Percentiles rank a stretch among this genome's conserved stretches.
phyloP scores from a whole-genome alignment of 2,329 filamentous ascomycete genomes.

The Domatiomyces globalis region DNA sequence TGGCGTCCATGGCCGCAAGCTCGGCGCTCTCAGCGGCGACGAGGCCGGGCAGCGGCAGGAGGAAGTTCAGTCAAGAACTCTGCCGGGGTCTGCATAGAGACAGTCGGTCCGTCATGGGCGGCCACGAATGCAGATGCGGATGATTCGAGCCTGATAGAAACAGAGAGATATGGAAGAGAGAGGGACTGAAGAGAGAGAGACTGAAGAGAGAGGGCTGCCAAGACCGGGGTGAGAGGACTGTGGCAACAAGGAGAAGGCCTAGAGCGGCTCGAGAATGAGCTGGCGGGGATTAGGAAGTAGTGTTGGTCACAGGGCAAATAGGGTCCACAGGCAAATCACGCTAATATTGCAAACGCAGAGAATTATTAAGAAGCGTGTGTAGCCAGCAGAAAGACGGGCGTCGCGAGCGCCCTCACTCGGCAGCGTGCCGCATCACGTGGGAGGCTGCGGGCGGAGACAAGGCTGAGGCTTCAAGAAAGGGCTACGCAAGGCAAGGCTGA shows the following conservation, averaged over 20 bases:
- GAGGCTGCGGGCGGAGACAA: not conserved
- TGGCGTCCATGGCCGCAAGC: conserved; percentile 14
- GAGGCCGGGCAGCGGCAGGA: not conserved
- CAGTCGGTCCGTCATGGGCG: not conserved
- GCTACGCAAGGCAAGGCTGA: too few relatives aligned
- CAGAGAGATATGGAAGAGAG: not conserved
- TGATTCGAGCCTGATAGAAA: too few relatives aligned
- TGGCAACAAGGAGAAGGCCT: too few relatives aligned
- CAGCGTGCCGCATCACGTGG: not conserved
- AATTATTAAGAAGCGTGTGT: not conserved
- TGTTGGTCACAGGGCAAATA: not conserved
- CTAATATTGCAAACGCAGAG: not conserved
- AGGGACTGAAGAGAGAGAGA: too few relatives aligned
- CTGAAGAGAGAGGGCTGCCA: too few relatives aligned
- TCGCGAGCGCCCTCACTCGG: too few relatives aligned
- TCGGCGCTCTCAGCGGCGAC: not conserved
- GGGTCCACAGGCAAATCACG: not conserved
- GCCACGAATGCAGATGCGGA: not conserved
- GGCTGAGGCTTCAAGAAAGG: not conserved
- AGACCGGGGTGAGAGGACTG: too few relatives aligned
- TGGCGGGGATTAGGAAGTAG: too few relatives aligned
- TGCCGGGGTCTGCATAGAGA: not conserved
- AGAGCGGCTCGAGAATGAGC: too few relatives aligned
- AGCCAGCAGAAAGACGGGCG: not conserved
- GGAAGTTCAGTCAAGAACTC: not conserved